These are phyloP conservation scores for Candida chilensis DNA, from an alignment of 805 yeast genomes.

Conservation along the genomic window DNA sequence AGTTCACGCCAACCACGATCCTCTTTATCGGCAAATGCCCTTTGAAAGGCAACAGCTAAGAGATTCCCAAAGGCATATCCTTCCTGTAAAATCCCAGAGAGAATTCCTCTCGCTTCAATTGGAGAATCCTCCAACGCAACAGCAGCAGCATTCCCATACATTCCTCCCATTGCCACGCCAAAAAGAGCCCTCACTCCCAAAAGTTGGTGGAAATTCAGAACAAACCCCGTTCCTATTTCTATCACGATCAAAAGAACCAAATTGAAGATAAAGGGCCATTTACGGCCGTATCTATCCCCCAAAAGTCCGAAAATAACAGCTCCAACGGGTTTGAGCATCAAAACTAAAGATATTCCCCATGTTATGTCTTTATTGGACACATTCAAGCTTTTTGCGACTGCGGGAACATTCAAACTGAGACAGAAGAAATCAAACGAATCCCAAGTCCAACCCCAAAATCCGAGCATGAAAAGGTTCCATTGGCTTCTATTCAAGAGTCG, in stretches of 20 bases:
- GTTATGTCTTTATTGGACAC: conserved; percentile 40
- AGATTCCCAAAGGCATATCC: conserved; percentile 72
- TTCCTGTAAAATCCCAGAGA: conserved; percentile 68
- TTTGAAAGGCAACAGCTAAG: conserved; percentile 53
- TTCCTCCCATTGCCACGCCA: conserved; percentile 54
- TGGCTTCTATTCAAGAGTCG: conserved; percentile 36
- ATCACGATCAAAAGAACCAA: conserved; percentile 40
- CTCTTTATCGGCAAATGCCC: conserved; percentile 49
- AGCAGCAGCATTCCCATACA: conserved; percentile 45
- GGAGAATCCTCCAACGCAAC: conserved; percentile 49
- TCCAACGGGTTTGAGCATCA: conserved; percentile 66
- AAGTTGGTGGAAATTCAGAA: conserved; percentile 47
- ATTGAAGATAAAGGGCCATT: conserved; percentile 53
- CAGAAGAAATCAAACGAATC: conserved; percentile 60
- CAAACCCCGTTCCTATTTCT: conserved; percentile 62
- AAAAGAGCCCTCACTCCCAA: conserved; percentile 54
- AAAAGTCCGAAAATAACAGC: conserved; percentile 59
- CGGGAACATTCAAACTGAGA: conserved; percentile 40
- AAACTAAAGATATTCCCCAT: conserved; percentile 60
- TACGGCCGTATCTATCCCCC: conserved; percentile 59
- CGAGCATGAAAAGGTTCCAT: conserved; percentile 47
- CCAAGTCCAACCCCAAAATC: conserved; percentile 55
- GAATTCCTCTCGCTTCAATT: conserved; percentile 41
- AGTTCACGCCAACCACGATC: conserved; percentile 53
- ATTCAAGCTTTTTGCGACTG: conserved; percentile 35